A percentile compares a stretch with the other conserved stretches of the same genome.
These are phyloP conservation scores for Xylaria sp. DNA, from an alignment of 2,329 filamentous ascomycete species.

Conservation along the genomic window DNA sequence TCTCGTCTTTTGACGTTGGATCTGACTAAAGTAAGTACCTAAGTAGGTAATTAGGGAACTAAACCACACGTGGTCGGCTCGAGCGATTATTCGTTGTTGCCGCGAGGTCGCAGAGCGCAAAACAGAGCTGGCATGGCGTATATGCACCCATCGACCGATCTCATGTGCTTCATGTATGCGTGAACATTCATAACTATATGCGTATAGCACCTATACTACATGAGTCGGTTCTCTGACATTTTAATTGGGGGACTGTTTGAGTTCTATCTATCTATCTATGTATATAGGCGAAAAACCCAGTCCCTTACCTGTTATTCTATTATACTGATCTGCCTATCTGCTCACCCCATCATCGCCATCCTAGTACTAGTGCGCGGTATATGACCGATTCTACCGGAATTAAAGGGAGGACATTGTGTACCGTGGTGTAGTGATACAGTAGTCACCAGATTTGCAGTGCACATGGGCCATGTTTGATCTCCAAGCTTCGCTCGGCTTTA, in stretches of 20 bases:
- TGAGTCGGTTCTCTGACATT: background rate
- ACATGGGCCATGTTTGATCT: slow-evolving; percentile 20
- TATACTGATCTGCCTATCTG: background rate
- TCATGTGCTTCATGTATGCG: background rate
- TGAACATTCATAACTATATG: background rate
- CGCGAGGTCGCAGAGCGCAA: background rate
- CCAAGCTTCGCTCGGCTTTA: slow-evolving; percentile 21
- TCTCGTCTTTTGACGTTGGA: too few relatives aligned
- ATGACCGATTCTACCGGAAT: slow-evolving; percentile 23
- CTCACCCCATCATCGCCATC: too few relatives aligned
- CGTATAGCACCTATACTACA: too few relatives aligned
- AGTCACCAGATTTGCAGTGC: background rate
- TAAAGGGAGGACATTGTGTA: too few relatives aligned
- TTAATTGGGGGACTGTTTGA: background rate
- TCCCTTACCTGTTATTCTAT: background rate
- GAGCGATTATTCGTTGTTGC: background rate
- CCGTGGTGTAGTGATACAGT: too few relatives aligned
- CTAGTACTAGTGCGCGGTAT: background rate
- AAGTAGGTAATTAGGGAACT: too few relatives aligned
- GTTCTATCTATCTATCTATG: background rate
- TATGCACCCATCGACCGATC: background rate
- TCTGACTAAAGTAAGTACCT: too few relatives aligned
- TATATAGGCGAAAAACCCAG: background rate
- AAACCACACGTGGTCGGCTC: slow-evolving; percentile 17
- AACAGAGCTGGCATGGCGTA: background rate